A percentile compares a stretch with the other conserved stretches of the same genome.
These are phyloP conservation scores for Colletotrichum filicis DNA, from an alignment of 2,329 filamentous ascomycete genomes.

Conservation along the genomic window DNA sequence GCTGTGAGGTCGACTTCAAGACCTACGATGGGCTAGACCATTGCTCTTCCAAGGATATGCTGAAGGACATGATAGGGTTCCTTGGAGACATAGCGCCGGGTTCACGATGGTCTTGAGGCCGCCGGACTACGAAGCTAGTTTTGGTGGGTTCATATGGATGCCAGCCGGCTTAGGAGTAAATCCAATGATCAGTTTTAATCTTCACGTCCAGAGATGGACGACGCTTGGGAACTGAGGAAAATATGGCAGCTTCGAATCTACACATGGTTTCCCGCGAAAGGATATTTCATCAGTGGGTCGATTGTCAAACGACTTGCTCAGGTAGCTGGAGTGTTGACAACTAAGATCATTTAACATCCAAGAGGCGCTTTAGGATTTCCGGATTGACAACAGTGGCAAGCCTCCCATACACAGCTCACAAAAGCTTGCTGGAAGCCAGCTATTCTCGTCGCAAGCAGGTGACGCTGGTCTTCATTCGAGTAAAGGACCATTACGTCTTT, in stretches of 20 bases:
- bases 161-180: too few relatives aligned
- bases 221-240: not conserved
- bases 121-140: too few relatives aligned
- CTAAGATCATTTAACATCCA: not conserved
- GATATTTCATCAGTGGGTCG: not conserved
- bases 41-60: slow-evolving; percentile 56
- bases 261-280: not conserved
- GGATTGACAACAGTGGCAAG: not conserved
- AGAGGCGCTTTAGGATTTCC: not conserved
- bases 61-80: slow-evolving; percentile 49
- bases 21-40: slow-evolving; percentile 56
- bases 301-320: not conserved
- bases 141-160: not conserved
- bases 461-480: not conserved
- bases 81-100: slow-evolving; percentile 24
- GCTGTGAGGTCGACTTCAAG: slow-evolving; percentile 47
- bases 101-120: not conserved
- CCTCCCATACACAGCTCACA: not conserved
- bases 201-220: not conserved
- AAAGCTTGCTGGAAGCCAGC: not conserved
- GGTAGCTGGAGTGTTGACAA: not conserved
- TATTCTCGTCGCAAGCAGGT: not conserved
- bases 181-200: not conserved
- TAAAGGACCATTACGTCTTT: not conserved
- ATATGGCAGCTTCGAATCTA: not conserved